Percentiles rank a stretch among this genome's conserved stretches.
Conservation (phyloP, 495 filamentous ascomycete genomes). For the Penicillium dipodomyicola region DNA sequence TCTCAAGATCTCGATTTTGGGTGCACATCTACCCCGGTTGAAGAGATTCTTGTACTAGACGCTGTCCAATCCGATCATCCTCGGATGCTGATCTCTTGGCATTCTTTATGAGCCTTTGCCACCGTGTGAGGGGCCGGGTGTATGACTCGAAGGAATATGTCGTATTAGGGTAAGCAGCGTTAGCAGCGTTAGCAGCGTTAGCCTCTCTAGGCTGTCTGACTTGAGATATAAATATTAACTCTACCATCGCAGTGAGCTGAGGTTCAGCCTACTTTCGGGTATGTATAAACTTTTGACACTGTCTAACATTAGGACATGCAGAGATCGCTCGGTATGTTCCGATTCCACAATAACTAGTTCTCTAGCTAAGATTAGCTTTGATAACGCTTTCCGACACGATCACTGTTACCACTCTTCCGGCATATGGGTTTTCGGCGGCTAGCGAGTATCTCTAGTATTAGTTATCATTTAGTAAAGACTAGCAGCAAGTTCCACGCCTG, state of each 20-base stretch:
- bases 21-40: background rate
- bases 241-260: background rate
- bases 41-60: background rate
- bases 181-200: background rate
- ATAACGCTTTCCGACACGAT: too few species aligned
- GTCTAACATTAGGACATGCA: background rate
- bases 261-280: too few species aligned
- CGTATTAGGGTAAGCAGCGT: background rate
- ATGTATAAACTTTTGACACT: slow-evolving; percentile 4
- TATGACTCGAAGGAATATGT: background rate
- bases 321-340: slow-evolving; percentile 9
- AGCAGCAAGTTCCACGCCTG: too few species aligned
- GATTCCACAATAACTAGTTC: background rate
- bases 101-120: background rate
- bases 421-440: too few species aligned
- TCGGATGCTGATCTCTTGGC: slow-evolving; percentile 12
- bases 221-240: slow-evolving; percentile 3
- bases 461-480: too few species aligned
- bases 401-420: too few species aligned
- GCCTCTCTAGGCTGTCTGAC: background rate
- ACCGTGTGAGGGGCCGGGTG: background rate
- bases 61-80: slow-evolving; percentile 2
- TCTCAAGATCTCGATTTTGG: background rate
- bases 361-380: too few species aligned
- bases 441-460: too few species aligned